Evolutionary conservation across 169 alveolate genomes (phyloP), one percentile per base, ranked within the genome.

Genomic region (Fabrea salina): DNA sequence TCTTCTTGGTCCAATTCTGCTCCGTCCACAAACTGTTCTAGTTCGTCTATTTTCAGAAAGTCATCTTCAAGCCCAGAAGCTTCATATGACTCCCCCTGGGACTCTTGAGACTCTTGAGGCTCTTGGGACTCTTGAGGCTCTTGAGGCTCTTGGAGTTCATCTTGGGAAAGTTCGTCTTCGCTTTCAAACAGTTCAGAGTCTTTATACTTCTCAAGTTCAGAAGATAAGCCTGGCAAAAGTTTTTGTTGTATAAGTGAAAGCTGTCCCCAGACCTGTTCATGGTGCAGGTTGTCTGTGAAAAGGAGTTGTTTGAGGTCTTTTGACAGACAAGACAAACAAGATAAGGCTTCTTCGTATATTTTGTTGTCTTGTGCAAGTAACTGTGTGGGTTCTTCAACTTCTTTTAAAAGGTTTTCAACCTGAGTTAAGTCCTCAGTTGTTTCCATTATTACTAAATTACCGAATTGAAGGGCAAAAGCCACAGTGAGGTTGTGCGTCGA

Each of bases 241-340:
- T 61, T 61, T 37, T 25, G 11, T 13, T 13, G 8, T 8, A 61
- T 22, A n/a, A 61, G 27, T n/a, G 61, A 37, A 19, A 67, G 8
- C 27, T 67, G 59, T 19, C 61, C 78, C 33, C 78, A 67, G n/a
- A 67, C 44, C 27, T 67, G 78, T 30, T 67, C 78, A 22, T 67
- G 61, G 4, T 67, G 50, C 2, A 67, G 39, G 43, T 27, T 27
- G 11, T 56, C 25, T 0, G 50, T 61, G 3, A 61, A 13, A 37
- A 61, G 16, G 51, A 30, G 13, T 27, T 61, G 41, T 16, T 61
- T 22, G 25, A 61, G 39, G 1, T 35, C 50, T 16, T 61, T 30
- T 33, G 50, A n/a, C 11, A 61, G 25, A 13, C n/a, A n/a, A n/a
- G n/a, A n/a, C n/a, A n/a, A n/a, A n/a, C n/a, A n/a, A n/a, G n/a